These are phyloP conservation scores for Exserohilum rostratum DNA, from an alignment of 2,329 filamentous ascomycete genomes.

Conservation along the genomic window DNA sequence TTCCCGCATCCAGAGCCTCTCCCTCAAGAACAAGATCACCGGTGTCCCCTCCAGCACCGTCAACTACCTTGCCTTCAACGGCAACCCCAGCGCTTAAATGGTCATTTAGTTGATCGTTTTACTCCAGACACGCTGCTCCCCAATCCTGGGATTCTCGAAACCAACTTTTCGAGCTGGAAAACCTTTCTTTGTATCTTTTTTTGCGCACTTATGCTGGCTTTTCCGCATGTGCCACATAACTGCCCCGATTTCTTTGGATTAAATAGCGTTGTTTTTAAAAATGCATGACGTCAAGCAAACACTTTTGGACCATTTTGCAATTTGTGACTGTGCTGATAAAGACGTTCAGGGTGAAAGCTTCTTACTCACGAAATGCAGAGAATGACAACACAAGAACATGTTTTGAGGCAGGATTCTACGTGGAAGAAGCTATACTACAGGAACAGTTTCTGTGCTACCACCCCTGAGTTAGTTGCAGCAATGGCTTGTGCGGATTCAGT, in stretches of 20 bases:
- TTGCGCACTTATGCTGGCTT: slow-evolving; percentile 11
- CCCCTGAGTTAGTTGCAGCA: no score
- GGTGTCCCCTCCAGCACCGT: slow-evolving; percentile 53
- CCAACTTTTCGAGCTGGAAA: slow-evolving; percentile 4
- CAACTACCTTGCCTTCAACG: slow-evolving; percentile 65
- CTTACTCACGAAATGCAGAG: no score
- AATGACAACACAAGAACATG: no score
- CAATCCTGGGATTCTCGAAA: no score
- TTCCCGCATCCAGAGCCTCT: slow-evolving; percentile 53
- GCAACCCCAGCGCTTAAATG: slow-evolving; percentile 38
- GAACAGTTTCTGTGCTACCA: no score
- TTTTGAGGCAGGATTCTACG: no score
- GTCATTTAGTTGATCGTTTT: not conserved
- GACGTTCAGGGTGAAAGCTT: no score
- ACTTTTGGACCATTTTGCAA: no score
- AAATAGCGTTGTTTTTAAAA: not conserved
- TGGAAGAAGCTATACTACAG: no score
- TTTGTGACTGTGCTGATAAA: no score
- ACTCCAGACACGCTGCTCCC: not conserved
- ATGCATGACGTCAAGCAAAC: slow-evolving; percentile 1
- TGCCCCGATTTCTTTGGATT: not conserved
- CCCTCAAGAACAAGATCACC: slow-evolving; percentile 52
- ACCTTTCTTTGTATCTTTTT: slow-evolving; percentile 6
- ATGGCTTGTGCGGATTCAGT: no score
- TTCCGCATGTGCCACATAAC: not conserved